Evolutionary conservation across 345 rosid species (phyloP).

Genomic region (Excoecaria agallocha): DNA sequence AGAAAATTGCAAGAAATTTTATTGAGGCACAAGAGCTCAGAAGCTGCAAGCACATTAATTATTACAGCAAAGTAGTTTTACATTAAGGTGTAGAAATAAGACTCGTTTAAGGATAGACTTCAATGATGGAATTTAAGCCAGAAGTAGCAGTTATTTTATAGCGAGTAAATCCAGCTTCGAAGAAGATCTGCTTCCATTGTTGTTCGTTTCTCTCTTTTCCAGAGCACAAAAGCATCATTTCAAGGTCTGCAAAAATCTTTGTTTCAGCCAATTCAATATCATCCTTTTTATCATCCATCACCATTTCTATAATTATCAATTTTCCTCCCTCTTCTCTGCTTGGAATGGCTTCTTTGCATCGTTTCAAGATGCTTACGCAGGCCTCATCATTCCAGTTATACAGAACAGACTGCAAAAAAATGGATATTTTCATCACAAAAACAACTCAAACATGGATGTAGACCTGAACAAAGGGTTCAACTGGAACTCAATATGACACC

Average conservation of each 20-base stretch:
- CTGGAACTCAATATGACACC: no score
- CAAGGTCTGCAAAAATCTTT: constrained; percentile 23
- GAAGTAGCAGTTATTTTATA: constrained; percentile 14
- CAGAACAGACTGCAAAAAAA: constrained; percentile 18
- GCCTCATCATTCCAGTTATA: constrained; percentile 23
- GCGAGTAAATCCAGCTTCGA: constrained; percentile 23
- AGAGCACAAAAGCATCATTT: constrained; percentile 15
- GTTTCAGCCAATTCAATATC: constrained; percentile 18
- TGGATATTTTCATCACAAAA: neutral
- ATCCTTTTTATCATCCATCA: constrained; percentile 28
- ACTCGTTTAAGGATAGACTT: constrained; percentile 18
- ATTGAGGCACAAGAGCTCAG: no score
- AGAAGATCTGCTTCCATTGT: constrained; percentile 22
- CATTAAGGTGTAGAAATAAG: no score
- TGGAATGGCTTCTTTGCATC: constrained; percentile 22
- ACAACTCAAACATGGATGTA: no score
- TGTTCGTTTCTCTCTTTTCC: constrained; percentile 20
- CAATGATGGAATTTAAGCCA: constrained; percentile 23
- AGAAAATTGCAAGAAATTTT: no score
- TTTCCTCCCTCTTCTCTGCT: constrained; percentile 29
- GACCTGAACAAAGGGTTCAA: no score
- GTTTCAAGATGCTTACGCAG: constrained; percentile 26
- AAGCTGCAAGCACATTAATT: neutral
- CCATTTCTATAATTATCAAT: constrained; percentile 34
- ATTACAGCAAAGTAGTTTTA: neutral